These are phyloP conservation scores for Eimeria nieschulzi DNA, from an alignment of 169 alveolate species.

Conservation along the genomic window DNA sequence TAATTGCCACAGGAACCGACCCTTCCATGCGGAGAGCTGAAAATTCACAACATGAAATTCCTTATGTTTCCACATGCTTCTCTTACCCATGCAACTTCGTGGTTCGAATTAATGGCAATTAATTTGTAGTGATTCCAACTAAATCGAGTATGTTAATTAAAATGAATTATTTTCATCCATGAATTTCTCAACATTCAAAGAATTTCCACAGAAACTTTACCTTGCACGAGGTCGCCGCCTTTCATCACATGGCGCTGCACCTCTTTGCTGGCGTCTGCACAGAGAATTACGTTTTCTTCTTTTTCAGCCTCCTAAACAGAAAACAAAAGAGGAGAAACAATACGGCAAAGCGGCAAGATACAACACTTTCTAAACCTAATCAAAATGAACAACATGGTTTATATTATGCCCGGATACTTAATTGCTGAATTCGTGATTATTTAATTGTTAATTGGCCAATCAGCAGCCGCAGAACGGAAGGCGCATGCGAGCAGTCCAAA, in stretches of 20 bases:
- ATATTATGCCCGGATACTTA: no score
- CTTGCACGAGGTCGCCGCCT: conserved; percentile 66
- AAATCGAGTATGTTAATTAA: background rate
- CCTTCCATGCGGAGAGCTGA: background rate
- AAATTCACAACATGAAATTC: no score
- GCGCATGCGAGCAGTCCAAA: no score
- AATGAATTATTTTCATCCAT: background rate
- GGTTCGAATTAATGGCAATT: no score
- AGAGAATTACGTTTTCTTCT: conserved; percentile 40
- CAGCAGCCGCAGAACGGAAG: no score
- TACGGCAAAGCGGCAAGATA: background rate
- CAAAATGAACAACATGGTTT: no score
- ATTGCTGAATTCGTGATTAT: no score
- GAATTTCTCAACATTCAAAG: background rate
- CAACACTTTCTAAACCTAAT: no score
- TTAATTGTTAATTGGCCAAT: no score
- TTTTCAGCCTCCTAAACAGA: conserved; percentile 5
- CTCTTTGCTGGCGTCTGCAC: conserved; percentile 58
- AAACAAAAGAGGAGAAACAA: background rate
- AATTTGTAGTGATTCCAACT: no score
- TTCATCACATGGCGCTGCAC: conserved; percentile 66
- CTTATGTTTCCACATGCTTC: no score
- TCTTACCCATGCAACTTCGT: no score
- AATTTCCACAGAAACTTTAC: background rate
- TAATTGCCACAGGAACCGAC: background rate